Conservation (phyloP, 768 basidiomycete species). For the Suillus sp. region DNA sequence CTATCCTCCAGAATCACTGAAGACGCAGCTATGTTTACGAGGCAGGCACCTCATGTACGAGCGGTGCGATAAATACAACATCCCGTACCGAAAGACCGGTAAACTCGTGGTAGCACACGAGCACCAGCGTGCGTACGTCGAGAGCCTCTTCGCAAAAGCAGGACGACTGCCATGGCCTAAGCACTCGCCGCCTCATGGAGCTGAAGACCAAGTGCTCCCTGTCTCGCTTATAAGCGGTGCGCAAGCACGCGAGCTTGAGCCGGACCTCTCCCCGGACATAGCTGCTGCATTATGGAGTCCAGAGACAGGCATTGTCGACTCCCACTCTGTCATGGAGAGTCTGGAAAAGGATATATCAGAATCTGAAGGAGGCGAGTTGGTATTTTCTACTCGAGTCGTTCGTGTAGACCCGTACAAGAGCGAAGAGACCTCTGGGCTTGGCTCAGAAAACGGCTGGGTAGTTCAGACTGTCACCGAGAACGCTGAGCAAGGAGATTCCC, state of each 20-base stretch:
- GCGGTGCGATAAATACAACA: slow-evolving; percentile 59
- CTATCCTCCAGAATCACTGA: slow-evolving; percentile 81
- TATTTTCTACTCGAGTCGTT: slow-evolving; percentile 80
- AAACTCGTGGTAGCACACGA: slow-evolving; percentile 87
- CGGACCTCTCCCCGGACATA: slow-evolving; percentile 75
- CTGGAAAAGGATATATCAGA: slow-evolving; percentile 82
- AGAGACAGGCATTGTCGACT: slow-evolving; percentile 89
- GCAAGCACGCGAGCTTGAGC: slow-evolving; percentile 75
- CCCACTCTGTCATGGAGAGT: slow-evolving; percentile 80
- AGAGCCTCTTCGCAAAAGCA: slow-evolving; percentile 66
- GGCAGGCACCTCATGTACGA: slow-evolving; percentile 85
- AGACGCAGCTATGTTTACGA: slow-evolving; percentile 83
- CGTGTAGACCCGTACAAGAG: slow-evolving; percentile 70
- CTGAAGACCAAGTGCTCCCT: slow-evolving; percentile 48
- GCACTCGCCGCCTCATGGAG: slow-evolving; percentile 33
- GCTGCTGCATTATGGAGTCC: slow-evolving; percentile 77
- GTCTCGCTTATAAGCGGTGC: slow-evolving; percentile 68
- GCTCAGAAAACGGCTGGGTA: slow-evolving; percentile 76
- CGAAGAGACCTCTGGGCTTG: slow-evolving; percentile 27
- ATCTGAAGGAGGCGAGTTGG: slow-evolving; percentile 67
- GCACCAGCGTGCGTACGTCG: slow-evolving; percentile 70
- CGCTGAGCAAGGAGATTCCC: slow-evolving; percentile 53
- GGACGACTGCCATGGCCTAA: slow-evolving; percentile 52
- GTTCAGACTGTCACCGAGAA: slow-evolving; percentile 74
- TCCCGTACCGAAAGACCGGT: slow-evolving; percentile 74